Conservation (phyloP, 2,329 filamentous ascomycete species). For the Neospermospora avenae region DNA sequence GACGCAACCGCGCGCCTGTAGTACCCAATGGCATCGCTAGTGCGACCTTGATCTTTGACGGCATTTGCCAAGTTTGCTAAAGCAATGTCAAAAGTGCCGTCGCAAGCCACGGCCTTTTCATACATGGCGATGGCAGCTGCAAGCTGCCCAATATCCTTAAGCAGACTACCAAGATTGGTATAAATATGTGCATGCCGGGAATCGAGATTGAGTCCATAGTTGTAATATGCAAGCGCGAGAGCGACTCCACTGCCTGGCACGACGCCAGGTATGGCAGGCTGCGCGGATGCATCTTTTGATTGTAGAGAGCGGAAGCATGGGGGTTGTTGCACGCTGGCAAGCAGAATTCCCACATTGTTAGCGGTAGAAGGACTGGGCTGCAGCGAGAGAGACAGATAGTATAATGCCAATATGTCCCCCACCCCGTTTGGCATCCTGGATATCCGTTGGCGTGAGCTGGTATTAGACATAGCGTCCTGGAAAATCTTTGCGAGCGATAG, state of each 20-base stretch:
- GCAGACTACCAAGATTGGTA: conserved; percentile 89
- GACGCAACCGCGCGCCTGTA: conserved; percentile 86
- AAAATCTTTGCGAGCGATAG: conserved; percentile 96
- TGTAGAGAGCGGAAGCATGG: conserved; percentile 38
- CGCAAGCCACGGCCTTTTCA: conserved; percentile 86
- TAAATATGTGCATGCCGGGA: conserved; percentile 90
- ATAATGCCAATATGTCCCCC: conserved; percentile 87
- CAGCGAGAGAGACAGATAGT: conserved; percentile 90
- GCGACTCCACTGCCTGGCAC: conserved; percentile 81
- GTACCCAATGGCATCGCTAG: conserved; percentile 87
- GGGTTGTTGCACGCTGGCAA: conserved; percentile 86
- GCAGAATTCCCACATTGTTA: conserved; percentile 94
- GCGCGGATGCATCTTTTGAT: conserved; percentile 32
- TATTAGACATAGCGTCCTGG: conserved; percentile 86
- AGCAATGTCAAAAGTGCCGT: conserved; percentile 94
- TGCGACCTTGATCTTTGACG: conserved; percentile 91
- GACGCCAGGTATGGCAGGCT: conserved; percentile 68
- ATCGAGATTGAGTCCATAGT: conserved; percentile 87
- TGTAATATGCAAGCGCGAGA: conserved; percentile 88
- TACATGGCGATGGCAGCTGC: conserved; percentile 95
- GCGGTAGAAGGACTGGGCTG: conserved; percentile 96
- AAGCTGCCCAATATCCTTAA: conserved; percentile 95
- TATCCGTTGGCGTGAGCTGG: conserved; percentile 41
- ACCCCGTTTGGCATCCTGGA: conserved; percentile 70
- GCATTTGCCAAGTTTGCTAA: conserved; percentile 95